A percentile compares a stretch with the other conserved stretches of the same genome.
phyloP scores from a whole-genome alignment of 1,139 yeast genomes.

The Saccharomyces hybrid region DNA sequence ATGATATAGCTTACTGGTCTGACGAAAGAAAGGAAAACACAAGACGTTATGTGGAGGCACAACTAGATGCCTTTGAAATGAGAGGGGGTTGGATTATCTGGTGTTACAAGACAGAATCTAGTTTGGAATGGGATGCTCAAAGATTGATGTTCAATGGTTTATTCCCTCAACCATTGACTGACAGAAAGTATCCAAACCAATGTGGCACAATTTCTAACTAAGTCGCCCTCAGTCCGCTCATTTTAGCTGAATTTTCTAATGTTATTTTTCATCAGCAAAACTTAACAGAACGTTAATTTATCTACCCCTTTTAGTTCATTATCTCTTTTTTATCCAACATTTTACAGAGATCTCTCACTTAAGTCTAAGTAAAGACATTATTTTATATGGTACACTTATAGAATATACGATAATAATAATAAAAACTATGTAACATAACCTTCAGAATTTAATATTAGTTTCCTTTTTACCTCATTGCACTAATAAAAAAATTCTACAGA shows the following conservation, averaged over 20 bases:
- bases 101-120: conserved; percentile 84
- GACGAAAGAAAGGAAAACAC: conserved; percentile 47
- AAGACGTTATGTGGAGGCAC: conserved; percentile 77
- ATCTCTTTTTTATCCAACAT: background rate
- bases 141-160: conserved; percentile 49
- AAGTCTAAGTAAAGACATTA: background rate
- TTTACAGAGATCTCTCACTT: background rate
- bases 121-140: conserved; percentile 82
- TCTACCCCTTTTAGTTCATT: background rate
- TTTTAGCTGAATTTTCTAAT: background rate
- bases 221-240: background rate
- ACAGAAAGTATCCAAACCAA: conserved; percentile 62
- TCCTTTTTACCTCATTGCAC: background rate
- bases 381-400: background rate
- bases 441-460: background rate
- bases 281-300: background rate
- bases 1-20: conserved; percentile 55
- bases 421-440: background rate
- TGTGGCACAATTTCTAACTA: conserved; percentile 35
- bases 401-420: background rate
- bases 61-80: conserved; percentile 72
- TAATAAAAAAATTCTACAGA: background rate
- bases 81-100: conserved; percentile 84
- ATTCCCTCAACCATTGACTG: conserved; percentile 72
- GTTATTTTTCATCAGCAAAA: background rate